A percentile compares a stretch with the other conserved stretches of the same genome.
Conservation (phyloP, 2,329 filamentous ascomycete species). For the Chaetomium sp. region DNA sequence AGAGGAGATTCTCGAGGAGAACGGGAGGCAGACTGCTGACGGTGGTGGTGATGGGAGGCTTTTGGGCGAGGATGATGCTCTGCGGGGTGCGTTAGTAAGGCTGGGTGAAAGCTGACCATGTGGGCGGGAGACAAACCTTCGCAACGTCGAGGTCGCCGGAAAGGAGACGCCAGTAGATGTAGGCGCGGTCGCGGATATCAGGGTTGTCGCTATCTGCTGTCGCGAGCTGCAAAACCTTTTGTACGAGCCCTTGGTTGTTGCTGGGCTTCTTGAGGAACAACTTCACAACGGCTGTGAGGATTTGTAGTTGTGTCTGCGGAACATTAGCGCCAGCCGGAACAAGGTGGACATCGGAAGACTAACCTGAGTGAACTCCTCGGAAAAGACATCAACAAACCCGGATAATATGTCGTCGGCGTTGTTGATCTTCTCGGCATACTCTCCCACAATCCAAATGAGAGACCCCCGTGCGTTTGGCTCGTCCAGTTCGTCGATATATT, state of each 20-base stretch:
- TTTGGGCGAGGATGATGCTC: conserved; percentile 89
- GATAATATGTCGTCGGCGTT: conserved; percentile 95
- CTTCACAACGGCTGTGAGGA: conserved; percentile 95
- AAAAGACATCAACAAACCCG: conserved; percentile 90
- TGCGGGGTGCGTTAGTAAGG: conserved; percentile 41
- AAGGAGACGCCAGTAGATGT: conserved; percentile 96
- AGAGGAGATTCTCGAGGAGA: conserved; percentile 85
- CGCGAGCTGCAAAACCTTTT: conserved; percentile 89
- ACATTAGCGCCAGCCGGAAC: conserved; percentile 21
- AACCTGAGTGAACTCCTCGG: conserved; percentile 94
- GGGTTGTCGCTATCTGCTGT: conserved; percentile 97
- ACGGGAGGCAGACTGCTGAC: conserved; percentile 84
- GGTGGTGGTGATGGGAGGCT: conserved; percentile 90
- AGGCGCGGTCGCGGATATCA: conserved; percentile 93
- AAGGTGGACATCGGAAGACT: conserved; percentile 34
- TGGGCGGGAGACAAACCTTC: conserved; percentile 62
- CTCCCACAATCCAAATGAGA: conserved; percentile 97
- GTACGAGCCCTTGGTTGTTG: conserved; percentile 85
- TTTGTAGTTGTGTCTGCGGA: conserved; percentile 88
- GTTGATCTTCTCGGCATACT: conserved; percentile 98
- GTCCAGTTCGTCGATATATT: conserved; percentile 95
- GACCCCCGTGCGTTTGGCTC: conserved; percentile 89
- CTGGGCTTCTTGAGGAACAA: conserved; percentile 96
- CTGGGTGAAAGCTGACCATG: fast-evolving
- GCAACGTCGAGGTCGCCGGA: conserved; percentile 90